Base-by-base conservation (phyloP, 208 protist species). In the Leptomonas pyrrhocoris region DNA sequence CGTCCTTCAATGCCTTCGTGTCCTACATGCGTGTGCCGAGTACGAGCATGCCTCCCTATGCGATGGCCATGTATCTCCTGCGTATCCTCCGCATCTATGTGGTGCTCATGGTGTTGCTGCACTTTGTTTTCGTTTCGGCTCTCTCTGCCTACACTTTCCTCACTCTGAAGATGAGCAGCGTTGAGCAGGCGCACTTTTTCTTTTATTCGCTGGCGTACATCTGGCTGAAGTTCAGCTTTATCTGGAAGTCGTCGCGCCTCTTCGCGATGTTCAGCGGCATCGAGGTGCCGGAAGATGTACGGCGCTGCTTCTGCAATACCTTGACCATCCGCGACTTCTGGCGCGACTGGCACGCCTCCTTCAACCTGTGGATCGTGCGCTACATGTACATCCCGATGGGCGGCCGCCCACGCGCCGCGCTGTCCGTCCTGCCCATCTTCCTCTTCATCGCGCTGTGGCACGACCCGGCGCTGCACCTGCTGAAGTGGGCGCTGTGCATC, bases 351-450 rank as follows among this genome's bases (percentile, higher is more conserved):
- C 95, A 98, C 73, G 83, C 88, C 27, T 93, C 86, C 23, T 94
- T 98, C 73, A 98, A 98, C 71, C 71, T 95, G 53, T 98, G 94
- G 92, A 89, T 97, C 51, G 82, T 97, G 55, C 90, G 94, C 28
- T 98, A 98, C 81, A 86, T 98, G 80, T 98, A 98, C 79, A 86
- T 97, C 27, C 95, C 95, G 16, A 84, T 98, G 69, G 93, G 94
- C 28, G 94, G 94, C 40, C 78, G 71, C 48, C 60, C 51, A 25
- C 74, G 59, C 48, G 81, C 88, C 43, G 48, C 82, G 43, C 53
- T 86, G 5, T 91, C 72, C 16, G 83, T 98, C 30, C 86, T 92
- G 70, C 81, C 94, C 19, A 96, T 98, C 51, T 97, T 98, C 68
- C 80, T 94, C 49, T 98, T 98, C 73, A 93, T 98, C 53, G 93